phyloP scores from a whole-genome alignment of 2,329 filamentous ascomycete species.

The Fusarium stilboides region DNA sequence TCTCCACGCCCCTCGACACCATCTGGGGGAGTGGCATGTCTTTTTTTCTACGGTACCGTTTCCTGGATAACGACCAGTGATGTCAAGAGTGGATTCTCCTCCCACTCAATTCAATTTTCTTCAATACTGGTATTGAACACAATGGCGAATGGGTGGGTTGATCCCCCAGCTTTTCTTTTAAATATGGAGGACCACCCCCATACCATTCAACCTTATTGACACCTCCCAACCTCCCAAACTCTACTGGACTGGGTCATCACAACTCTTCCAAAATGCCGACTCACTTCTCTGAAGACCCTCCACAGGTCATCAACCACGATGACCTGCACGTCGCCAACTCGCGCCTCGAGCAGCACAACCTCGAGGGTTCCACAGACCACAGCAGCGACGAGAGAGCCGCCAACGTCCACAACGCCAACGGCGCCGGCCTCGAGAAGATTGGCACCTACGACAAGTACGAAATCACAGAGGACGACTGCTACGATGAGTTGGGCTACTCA shows the following conservation, averaged over 20 bases:
- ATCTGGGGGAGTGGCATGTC: conserved; percentile 15
- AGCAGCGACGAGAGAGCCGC: conserved; percentile 29
- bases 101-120: not conserved
- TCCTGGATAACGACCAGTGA: conserved; percentile 33
- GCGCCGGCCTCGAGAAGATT: conserved; percentile 53
- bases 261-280: conserved; percentile 47
- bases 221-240: not conserved
- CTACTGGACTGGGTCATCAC: not conserved
- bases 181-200: conserved; percentile 22
- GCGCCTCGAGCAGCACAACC: conserved; percentile 46
- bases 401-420: conserved; percentile 53
- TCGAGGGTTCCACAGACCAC: conserved; percentile 49
- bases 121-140: not conserved
- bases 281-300: conserved; percentile 56
- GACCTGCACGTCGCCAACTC: conserved; percentile 57
- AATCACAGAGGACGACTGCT: conserved; percentile 72
- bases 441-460: conserved; percentile 61
- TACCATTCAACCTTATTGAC: conserved; percentile 1
- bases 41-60: no score
- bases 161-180: conserved; percentile 28
- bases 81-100: conserved; percentile 41
- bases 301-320: conserved; percentile 55
- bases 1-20: conserved; percentile 14
- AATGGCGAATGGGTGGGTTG: not conserved
- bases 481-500: conserved; percentile 74